Base-by-base conservation (phyloP, 2,329 filamentous ascomycete species). In the Verticillium tricorpus region DNA sequence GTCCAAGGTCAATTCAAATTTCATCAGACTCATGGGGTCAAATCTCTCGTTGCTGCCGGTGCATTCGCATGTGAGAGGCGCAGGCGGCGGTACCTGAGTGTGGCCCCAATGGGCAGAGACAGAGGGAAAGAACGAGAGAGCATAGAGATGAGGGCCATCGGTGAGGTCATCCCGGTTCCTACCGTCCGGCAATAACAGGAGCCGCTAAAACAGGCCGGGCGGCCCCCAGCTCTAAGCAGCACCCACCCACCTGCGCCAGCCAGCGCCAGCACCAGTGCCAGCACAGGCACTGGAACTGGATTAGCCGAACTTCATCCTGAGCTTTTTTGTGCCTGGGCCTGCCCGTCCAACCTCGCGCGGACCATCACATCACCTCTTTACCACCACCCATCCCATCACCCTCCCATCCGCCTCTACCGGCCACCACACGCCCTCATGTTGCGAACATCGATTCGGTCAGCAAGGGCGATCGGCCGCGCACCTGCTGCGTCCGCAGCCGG, bases 391-490 rank as follows among this genome's bases (percentile, higher is more conserved):
- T 69, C 70, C 74, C 66, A 66, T 65, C 62, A 69, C 66, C 64
- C 67, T 40, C 45, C 45, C 45, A 22, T 50, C 67, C 68, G 74
- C 70, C 72, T 63, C 69, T 72, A 71, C 73, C 74, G 77, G 75
- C 64, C 75, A 77, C 76, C 74, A 73, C 75, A 81, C 79, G 80
- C 78, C 78, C 80, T 81, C 80, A 89, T 89, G 86, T 83, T 89
- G 84, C 86, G 86, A 80, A 85, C 84, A 76, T 88, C 86, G 77
- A 78, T 89, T 80, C 85, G 82, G 80, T 86, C 86, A 75, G 83
- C 83, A 73, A 85, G 81, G 81, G 79, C 81, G 71, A 77, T 87
- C 74, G 79, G 82, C 77, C 77, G 78, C 74, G 82, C 79, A 78
- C 79, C 84, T 71, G 70, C 78, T 74, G 78, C 78, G 74, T 79